These are phyloP conservation scores for Nidula microcarpa DNA, from an alignment of 768 basidiomycete genomes.

Conservation along the genomic window DNA sequence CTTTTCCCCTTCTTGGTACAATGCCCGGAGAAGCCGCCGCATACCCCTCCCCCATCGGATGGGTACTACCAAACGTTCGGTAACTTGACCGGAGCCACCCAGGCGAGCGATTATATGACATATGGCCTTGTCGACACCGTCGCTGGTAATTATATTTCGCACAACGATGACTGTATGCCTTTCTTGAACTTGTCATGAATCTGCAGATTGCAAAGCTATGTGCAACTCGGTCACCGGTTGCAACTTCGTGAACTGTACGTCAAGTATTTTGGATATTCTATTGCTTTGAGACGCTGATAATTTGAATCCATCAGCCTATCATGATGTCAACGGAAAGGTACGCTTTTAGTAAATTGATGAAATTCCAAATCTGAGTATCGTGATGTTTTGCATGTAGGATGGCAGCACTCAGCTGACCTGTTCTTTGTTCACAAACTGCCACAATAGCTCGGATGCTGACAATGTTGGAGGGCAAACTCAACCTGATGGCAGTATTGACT, in stretches of 20 bases:
- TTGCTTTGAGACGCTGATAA: neutral
- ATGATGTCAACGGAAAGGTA: conserved; percentile 45
- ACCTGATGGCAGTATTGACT: conserved; percentile 35
- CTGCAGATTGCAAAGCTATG: conserved; percentile 42
- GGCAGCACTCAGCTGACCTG: conserved; percentile 43
- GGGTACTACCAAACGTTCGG: conserved; percentile 36
- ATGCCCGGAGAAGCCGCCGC: conserved; percentile 24
- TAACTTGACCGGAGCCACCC: conserved; percentile 38
- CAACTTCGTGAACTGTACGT: conserved; percentile 39
- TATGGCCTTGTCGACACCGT: conserved; percentile 43
- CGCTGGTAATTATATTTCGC: conserved; percentile 22
- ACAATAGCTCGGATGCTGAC: conserved; percentile 28
- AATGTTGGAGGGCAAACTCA: conserved; percentile 42
- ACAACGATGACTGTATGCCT: neutral
- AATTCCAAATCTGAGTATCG: neutral
- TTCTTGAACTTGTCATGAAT: neutral
- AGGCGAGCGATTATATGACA: conserved; percentile 37
- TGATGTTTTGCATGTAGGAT: conserved; percentile 14
- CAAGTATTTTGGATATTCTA: neutral
- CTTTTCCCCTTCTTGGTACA: conserved; percentile 32
- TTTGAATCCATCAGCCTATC: conserved; percentile 25
- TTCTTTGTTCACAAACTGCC: conserved; percentile 36
- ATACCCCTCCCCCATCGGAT: conserved; percentile 14
- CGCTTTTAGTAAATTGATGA: neutral
- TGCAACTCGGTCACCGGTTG: conserved; percentile 37